Evolutionary conservation across 805 yeast species (phyloP), one percentile per base, ranked within the genome.

Genomic region (Saccharomycopsis olivae): DNA sequence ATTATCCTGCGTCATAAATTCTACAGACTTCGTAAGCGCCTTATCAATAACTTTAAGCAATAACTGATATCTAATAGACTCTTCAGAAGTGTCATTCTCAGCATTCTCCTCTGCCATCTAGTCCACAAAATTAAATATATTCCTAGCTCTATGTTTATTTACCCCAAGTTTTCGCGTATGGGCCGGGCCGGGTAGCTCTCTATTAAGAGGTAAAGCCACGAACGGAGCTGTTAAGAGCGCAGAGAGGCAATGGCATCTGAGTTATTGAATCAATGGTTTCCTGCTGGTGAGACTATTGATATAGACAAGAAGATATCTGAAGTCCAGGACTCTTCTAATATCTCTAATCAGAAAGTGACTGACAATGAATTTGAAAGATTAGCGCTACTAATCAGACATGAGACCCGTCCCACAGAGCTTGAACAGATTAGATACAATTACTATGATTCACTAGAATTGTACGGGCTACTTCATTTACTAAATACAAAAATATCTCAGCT

Each of bases 1-100:
- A 42, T 65, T 66, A 5, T 72, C 76, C 9, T 58, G 50, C 4
- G 66, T 58, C 21, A 73, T 52, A 24, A 70, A 61, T 45, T 62
- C 64, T 35, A 69, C 64, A 8, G 72, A 62, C 43, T 67, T 71
- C 23, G 69, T 68, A 14, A 73, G 56, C 21, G 47, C 49, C 14
- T 40, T 44, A 35, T 41, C 39, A 14, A 41, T 32, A 13, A 44
- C 41, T 18, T 41, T 41, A 6, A 37, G 24, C 8, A 44, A 25
- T 15, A 41, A 19, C 17, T 37, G 21, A 33, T 35, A 44, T 17
- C 47, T 17, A 9, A 44, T 29, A 15, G 41, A 32, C n/a, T 23
- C 25, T n/a, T n/a, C n/a, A n/a, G n/a, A n/a, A n/a, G n/a, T n/a
- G n/a, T n/a, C n/a, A n/a, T n/a, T n/a, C n/a, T n/a, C n/a, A n/a